Evolutionary conservation across 495 filamentous ascomycete species (phyloP), one percentile per base, ranked within the genome.

Genomic region (Penicillium cataractarum): DNA sequence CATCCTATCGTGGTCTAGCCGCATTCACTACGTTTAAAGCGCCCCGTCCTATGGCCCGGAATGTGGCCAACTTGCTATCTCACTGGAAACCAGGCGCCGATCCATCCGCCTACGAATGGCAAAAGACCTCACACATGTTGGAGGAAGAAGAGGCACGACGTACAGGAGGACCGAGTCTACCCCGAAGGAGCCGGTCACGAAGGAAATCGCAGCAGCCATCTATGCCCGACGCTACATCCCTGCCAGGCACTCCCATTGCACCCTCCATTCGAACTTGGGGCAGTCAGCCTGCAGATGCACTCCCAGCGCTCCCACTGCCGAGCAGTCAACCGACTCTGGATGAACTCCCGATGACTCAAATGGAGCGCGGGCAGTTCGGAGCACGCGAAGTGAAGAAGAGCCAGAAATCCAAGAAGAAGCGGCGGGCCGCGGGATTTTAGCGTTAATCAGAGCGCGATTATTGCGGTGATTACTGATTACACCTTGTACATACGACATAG

Each of bases 351-450:
- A 77, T 77, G 77, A 82, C 75, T n/a, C 79, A 82, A 61, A 65
- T 71, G 22, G 78, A 83, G 52, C 74, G 76, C 31, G 81, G 80
- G 5, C 57, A 61, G 21, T 79, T 78, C 53, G 76, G 78, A 27
- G 63, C 76, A 53, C 73, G 79, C 29, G 69, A 75, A 56, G 63
- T 60, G 22, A 65, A 44, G 37, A 70, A 68, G 53, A 78, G 71
- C 48, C 61, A 35, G 24, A 78, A 78, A 61, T 32, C 58, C 26
- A 80, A 70, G 54, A 80, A 76, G 60, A 78, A 80, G 68, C 75
- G 76, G 67, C 65, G 76, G 54, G 74, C 74, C 35, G 77, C 72
- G 44, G 80, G 80, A 19, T 83, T 83, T 60, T 81, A 74, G 65
- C 37, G 31, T 27, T 8, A 15, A 21, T 13, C 24, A 0, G 24